A percentile compares a stretch with the other conserved stretches of the same genome.
Evolutionary conservation across 306 rosid species (phyloP).

Genomic region (Fagus sylvatica): DNA sequence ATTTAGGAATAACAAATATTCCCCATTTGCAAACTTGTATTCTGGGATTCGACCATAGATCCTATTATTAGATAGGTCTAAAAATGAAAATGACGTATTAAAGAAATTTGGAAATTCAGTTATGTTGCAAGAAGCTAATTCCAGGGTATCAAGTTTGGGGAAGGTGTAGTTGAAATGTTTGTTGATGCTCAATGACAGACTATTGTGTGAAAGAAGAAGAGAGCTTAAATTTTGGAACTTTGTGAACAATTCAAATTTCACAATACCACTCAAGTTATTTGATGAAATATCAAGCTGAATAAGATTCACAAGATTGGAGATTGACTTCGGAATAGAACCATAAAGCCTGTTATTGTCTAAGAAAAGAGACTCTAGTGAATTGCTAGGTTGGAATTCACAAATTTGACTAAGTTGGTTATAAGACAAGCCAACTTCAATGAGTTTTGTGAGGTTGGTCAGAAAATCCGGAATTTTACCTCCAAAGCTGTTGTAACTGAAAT

Average conservation of each 20-base stretch:
- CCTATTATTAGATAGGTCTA: too few species aligned
- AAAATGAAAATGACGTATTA: background rate
- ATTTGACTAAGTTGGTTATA: slow-evolving; percentile 3
- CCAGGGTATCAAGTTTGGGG: accelerated
- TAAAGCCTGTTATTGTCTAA: background rate
- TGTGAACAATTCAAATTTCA: slow-evolving; percentile 1
- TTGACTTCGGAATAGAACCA: slow-evolving; percentile 16
- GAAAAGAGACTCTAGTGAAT: background rate
- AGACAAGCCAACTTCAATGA: too few species aligned
- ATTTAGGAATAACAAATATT: background rate
- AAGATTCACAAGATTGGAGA: slow-evolving; percentile 18
- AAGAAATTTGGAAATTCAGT: slow-evolving; percentile 25
- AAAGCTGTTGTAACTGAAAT: background rate
- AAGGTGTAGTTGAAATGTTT: background rate
- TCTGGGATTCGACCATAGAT: too few species aligned
- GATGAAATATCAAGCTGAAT: accelerated
- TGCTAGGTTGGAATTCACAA: too few species aligned
- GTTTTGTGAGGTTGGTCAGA: too few species aligned
- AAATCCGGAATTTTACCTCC: too few species aligned
- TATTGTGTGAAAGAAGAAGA: slow-evolving; percentile 4
- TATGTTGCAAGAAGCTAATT: slow-evolving; percentile 22
- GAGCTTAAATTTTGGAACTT: background rate
- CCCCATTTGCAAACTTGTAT: too few species aligned
- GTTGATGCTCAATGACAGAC: background rate
- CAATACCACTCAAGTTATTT: slow-evolving; percentile 12